Evolutionary conservation across 2,329 filamentous ascomycete species (phyloP), one percentile per base, ranked within the genome.

Genomic region (Neofusicoccum umdonicola): DNA sequence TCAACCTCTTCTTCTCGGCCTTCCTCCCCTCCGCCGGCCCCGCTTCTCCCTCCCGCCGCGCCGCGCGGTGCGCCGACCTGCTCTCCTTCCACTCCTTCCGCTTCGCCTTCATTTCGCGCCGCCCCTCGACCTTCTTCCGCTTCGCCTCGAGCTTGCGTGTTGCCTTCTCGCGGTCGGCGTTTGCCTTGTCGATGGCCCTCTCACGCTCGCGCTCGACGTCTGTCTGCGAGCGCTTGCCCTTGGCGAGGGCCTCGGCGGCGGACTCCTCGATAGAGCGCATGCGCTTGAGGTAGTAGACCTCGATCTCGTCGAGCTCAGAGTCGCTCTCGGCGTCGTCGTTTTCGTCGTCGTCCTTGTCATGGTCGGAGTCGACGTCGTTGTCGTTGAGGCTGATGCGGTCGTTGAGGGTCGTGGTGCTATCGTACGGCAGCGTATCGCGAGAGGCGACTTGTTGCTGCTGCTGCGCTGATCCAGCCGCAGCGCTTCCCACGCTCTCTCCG

Each of bases 141-240:
- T 69, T 71, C 13, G 62, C 52, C n/a, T 76, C 70, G 6, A 66
- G 45, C 8, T 60, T 60, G 15, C 56, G 27, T 37, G 34, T 17
- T 12, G 52, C 52, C 31, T 56, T 54, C 1, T 39, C 57, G 42
- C 62, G 51, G n/a, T 57, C 51, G 9, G 57, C 34, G 6, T 66
- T 56, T 0, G 74, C 74, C 62, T 68, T 67, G 27, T 70, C 68
- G 22, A 74, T 71, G 7, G 70, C 72, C 7, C 67, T 52, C 11
- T 67, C 68, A n/a, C 73, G 71, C 50, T 74, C 72, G 3, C 61
- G 63, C 4, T 67, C 66, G 17, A 75, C 71, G 27, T 70, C 67
- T 42, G 66, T 47, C 7, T 64, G 42, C 8, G 54, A 50, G 48
- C 73, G 73, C 47, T 72, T 73, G 57, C 73, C 73, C 57, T 72